Conservation (phyloP, 2,329 filamentous ascomycete species). For the Hypoxylon sp. region DNA sequence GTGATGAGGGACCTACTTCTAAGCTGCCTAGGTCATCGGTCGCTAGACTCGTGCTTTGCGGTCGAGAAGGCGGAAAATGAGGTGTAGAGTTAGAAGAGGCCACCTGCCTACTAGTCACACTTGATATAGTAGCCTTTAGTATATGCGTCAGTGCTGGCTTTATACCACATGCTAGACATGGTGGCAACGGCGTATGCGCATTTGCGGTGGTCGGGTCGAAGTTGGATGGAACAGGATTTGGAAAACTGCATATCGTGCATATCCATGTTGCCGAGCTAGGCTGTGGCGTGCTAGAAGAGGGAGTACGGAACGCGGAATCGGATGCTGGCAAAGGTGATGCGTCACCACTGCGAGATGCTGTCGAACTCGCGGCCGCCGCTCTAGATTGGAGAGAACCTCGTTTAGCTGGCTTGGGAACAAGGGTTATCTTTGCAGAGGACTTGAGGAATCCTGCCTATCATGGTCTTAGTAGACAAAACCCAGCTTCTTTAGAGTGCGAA, state of each 20-base stretch:
- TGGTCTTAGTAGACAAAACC: conserved; percentile 27
- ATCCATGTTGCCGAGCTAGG: conserved; percentile 85
- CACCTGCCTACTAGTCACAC: conserved; percentile 67
- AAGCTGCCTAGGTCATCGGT: conserved; percentile 26
- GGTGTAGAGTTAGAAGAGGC: conserved; percentile 35
- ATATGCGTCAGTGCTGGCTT: conserved; percentile 87
- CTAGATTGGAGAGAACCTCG: conserved; percentile 70
- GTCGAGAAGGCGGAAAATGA: conserved; percentile 35
- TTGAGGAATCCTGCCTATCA: conserved; percentile 88
- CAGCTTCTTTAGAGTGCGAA: conserved; percentile 2
- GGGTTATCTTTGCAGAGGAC: conserved; percentile 92
- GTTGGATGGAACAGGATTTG: conserved; percentile 91
- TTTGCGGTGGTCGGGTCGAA: conserved; percentile 89
- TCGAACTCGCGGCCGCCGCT: conserved; percentile 62
- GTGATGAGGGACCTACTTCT: conserved; percentile 25
- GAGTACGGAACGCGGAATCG: conserved; percentile 56
- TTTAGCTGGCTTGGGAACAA: conserved; percentile 85
- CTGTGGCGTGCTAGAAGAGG: conserved; percentile 61
- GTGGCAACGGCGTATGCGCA: conserved; percentile 82
- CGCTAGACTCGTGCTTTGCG: conserved; percentile 27
- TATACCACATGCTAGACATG: conserved; percentile 93
- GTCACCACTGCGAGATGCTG: conserved; percentile 61
- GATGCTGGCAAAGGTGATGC: conserved; percentile 51
- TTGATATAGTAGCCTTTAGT: conserved; percentile 87
- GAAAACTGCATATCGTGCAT: conserved; percentile 95